These are phyloP conservation scores for Penicillium subrubescens DNA, from an alignment of 495 filamentous ascomycete genomes.

Conservation along the genomic window DNA sequence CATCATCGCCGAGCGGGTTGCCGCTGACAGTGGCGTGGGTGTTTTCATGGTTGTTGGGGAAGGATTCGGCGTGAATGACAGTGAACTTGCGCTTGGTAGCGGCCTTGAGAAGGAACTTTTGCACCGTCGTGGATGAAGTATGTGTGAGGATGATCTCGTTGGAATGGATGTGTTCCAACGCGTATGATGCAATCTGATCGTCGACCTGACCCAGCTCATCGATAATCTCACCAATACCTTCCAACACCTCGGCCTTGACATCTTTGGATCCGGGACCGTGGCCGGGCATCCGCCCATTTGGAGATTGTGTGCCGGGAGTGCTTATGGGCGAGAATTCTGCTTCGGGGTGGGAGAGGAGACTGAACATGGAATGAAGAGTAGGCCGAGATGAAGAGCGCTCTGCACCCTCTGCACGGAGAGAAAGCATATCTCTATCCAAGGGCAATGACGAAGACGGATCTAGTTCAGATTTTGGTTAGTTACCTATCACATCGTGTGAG, in stretches of 20 bases:
- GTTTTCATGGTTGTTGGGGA: slow-evolving; percentile 65
- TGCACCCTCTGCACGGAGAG: slow-evolving; percentile 35
- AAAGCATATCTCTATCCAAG: slow-evolving; percentile 37
- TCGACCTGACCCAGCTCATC: slow-evolving; percentile 88
- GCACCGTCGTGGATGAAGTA: slow-evolving; percentile 76
- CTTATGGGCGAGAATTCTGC: slow-evolving; percentile 47
- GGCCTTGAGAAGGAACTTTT: slow-evolving; percentile 82
- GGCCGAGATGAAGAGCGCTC: slow-evolving; percentile 53
- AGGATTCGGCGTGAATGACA: slow-evolving; percentile 74
- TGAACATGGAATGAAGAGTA: slow-evolving; percentile 76
- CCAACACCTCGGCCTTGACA: slow-evolving; percentile 83
- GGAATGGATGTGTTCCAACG: slow-evolving; percentile 85
- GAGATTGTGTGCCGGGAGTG: slow-evolving; percentile 46
- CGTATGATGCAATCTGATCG: slow-evolving; percentile 83
- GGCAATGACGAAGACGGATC: slow-evolving; percentile 39
- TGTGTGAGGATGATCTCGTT: slow-evolving; percentile 88
- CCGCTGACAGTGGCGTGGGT: slow-evolving; percentile 63
- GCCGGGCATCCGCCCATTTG: slow-evolving; percentile 37
- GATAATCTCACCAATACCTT: slow-evolving; percentile 87
- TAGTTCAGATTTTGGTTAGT: slow-evolving; percentile 22
- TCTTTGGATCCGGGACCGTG: slow-evolving; percentile 49
- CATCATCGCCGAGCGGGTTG: slow-evolving; percentile 42
- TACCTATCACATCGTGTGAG: slow-evolving; percentile 14
- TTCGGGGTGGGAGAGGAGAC: slow-evolving; percentile 68
- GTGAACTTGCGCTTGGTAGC: slow-evolving; percentile 86